Evolutionary conservation across 495 filamentous ascomycete genomes (phyloP).

Genomic region (Aspergillus mulundensis): DNA sequence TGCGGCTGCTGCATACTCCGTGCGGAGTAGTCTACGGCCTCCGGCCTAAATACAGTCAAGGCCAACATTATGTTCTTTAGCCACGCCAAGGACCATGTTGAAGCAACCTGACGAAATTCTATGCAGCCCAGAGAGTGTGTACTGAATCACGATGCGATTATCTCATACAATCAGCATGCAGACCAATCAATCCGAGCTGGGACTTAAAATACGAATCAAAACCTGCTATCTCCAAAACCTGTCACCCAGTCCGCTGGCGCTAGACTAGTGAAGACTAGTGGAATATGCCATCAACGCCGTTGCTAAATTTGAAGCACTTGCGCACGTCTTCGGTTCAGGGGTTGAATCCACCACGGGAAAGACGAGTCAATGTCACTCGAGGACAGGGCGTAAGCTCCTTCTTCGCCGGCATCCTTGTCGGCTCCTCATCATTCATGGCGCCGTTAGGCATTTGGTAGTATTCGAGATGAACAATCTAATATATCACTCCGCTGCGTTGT

Average conservation of each 20-base stretch:
- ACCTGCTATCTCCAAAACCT: conserved; percentile 2
- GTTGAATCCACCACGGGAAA: conserved; percentile 9
- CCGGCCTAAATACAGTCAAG: too few relatives aligned
- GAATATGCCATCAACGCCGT: conserved; percentile 15
- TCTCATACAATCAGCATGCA: conserved; percentile 1
- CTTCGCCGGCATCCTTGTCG: background rate
- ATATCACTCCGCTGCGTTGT: background rate
- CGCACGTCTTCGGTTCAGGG: conserved; percentile 6
- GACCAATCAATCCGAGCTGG: conserved; percentile 2
- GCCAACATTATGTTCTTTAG: too few relatives aligned
- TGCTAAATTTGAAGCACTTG: conserved; percentile 3
- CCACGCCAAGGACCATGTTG: too few relatives aligned
- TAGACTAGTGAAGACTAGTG: conserved; percentile 15
- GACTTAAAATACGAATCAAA: background rate
- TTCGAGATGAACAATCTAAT: too few relatives aligned
- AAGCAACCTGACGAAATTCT: too few relatives aligned
- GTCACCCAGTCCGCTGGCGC: background rate
- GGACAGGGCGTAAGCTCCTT: background rate
- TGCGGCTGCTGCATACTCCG: background rate
- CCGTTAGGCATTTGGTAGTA: background rate
- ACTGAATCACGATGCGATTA: too few relatives aligned
- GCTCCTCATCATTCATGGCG: background rate
- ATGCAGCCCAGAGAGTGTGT: too few relatives aligned
- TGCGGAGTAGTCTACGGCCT: background rate
- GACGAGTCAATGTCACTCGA: background rate